phyloP scores from a whole-genome alignment of 805 yeast genomes.

The Candida sonorensis region DNA sequence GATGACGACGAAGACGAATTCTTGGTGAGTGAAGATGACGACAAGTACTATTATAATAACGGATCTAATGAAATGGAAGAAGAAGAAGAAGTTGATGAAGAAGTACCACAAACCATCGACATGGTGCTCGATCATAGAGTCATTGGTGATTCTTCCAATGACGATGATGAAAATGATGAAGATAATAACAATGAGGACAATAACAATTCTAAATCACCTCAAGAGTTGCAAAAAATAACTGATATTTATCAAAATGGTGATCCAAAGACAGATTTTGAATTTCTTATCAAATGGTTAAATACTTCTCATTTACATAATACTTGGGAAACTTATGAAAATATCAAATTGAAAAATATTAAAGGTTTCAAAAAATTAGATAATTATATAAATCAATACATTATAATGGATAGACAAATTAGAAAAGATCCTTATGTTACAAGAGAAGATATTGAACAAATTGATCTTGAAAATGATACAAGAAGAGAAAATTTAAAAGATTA shows the following conservation, averaged over 20 bases:
- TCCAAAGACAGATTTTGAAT: conserved; percentile 54
- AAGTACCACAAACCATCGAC: conserved; percentile 25
- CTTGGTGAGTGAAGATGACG: conserved; percentile 37
- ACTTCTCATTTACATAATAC: conserved; percentile 90
- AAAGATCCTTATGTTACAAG: conserved; percentile 75
- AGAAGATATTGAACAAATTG: conserved; percentile 92
- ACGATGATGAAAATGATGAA: conserved; percentile 25
- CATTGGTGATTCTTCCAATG: conserved; percentile 29
- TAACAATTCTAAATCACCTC: too few species aligned
- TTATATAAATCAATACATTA: conserved; percentile 72
- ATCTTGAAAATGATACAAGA: conserved; percentile 78
- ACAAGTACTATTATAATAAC: conserved; percentile 23
- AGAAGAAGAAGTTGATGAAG: conserved; percentile 16
- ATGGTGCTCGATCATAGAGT: conserved; percentile 50
- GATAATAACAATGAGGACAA: too few species aligned
- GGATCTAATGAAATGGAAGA: conserved; percentile 17
- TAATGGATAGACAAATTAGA: conserved; percentile 69
- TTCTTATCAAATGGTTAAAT: conserved; percentile 78
- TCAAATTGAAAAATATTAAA: conserved; percentile 40
- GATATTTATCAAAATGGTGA: conserved; percentile 20
- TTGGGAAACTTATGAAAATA: conserved; percentile 68
- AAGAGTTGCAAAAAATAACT: conserved; percentile 17
- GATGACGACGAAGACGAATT: conserved; percentile 53
- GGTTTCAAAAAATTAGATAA: conserved; percentile 88
- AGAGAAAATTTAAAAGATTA: conserved; percentile 79